phyloP scores from a whole-genome alignment of 768 basidiomycete species.

The Coprinopsis strossmayeri region DNA sequence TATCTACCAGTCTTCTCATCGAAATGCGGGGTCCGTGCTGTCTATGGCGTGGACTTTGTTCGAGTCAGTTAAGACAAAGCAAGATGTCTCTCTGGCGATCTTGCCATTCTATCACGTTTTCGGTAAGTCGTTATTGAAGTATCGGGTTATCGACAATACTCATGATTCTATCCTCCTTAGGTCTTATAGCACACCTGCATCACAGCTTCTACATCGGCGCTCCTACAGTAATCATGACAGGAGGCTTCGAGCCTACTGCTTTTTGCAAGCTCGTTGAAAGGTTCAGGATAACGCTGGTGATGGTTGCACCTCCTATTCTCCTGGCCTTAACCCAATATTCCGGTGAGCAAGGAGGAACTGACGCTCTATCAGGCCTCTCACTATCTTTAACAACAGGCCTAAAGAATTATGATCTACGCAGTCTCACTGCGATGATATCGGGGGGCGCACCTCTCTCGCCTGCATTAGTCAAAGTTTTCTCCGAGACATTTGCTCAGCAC shows the following conservation, averaged over 20 bases:
- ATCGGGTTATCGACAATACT: too few relatives aligned
- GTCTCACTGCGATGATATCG: slow-evolving; percentile 39
- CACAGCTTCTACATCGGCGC: slow-evolving; percentile 33
- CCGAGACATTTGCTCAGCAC: slow-evolving; percentile 12
- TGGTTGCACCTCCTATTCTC: slow-evolving; percentile 61
- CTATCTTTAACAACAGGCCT: slow-evolving; percentile 24
- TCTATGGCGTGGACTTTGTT: slow-evolving; percentile 31
- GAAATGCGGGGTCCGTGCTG: slow-evolving; percentile 42
- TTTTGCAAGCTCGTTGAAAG: slow-evolving; percentile 48
- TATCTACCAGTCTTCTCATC: slow-evolving; percentile 1
- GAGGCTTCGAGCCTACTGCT: slow-evolving; percentile 44
- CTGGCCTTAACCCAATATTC: slow-evolving; percentile 50
- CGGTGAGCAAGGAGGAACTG: too few relatives aligned
- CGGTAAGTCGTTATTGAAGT: too few relatives aligned
- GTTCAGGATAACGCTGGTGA: slow-evolving; percentile 38
- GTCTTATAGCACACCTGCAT: slow-evolving; percentile 35
- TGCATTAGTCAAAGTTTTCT: slow-evolving; percentile 41
- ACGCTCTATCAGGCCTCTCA: too few relatives aligned
- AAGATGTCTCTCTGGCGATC: slow-evolving; percentile 42
- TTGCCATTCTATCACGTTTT: slow-evolving; percentile 34
- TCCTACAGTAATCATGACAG: slow-evolving; percentile 38
- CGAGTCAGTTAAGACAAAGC: slow-evolving; percentile 20
- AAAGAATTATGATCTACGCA: slow-evolving; percentile 43
- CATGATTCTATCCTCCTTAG: slow-evolving; percentile 18
- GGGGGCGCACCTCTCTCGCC: slow-evolving; percentile 63